Evolutionary conservation across 140 eudicot genomes (phyloP).

Genomic region (Ambrosia hybrid): DNA sequence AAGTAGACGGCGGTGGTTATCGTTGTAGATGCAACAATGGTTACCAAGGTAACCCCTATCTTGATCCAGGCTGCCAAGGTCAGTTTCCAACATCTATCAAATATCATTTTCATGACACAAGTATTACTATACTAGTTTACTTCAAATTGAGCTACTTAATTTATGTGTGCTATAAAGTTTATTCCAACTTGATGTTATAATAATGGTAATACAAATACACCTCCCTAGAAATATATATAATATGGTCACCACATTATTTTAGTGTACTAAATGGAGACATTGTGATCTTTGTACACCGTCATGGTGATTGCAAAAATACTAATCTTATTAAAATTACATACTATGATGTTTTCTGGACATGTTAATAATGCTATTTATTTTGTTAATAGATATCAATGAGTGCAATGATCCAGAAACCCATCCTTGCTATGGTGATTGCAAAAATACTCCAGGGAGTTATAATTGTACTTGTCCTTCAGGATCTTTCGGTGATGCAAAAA

Average conservation of each 20-base stretch:
- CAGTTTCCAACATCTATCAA: neutral
- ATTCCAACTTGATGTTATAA: too few species aligned
- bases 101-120: neutral
- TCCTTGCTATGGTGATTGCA: conserved; percentile 1
- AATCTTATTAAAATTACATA: too few species aligned
- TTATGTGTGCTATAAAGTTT: too few species aligned
- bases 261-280: too few species aligned
- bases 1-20: neutral
- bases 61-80: conserved; percentile 10
- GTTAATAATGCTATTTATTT: neutral
- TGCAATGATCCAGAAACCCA: neutral
- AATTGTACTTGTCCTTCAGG: neutral
- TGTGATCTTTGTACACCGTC: too few species aligned
- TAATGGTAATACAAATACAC: too few species aligned
- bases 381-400: neutral
- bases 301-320: too few species aligned
- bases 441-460: neutral
- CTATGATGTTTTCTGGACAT: neutral
- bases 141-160: too few species aligned
- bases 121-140: too few species aligned
- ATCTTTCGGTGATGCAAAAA: neutral
- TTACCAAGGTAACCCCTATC: conserved; percentile 1
- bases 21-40: conserved; percentile 3
- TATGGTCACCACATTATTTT: too few species aligned
- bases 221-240: too few species aligned